A percentile compares a stretch with the other conserved stretches of the same genome.
Conservation (phyloP, 2,329 filamentous ascomycete genomes). For the Penicillium rolfsii region DNA sequence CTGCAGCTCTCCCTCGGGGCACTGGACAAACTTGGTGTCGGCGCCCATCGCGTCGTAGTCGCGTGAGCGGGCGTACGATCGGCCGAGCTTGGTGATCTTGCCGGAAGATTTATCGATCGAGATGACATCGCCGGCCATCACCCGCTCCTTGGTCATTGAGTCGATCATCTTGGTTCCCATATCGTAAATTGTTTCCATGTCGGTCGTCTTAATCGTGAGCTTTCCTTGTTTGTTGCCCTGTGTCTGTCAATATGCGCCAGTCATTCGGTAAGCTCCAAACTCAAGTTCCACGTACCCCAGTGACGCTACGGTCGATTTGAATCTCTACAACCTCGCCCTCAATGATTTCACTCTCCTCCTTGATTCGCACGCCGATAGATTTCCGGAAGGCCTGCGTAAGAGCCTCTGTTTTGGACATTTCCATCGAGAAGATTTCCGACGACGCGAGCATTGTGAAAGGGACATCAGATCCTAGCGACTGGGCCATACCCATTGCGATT, state of each 20-base stretch:
- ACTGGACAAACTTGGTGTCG: conserved; percentile 97
- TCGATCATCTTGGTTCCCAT: conserved; percentile 99
- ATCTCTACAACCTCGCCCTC: conserved; percentile 99
- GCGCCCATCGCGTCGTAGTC: conserved; percentile 99
- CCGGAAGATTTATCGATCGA: conserved; percentile 98
- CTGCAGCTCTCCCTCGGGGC: conserved; percentile 94
- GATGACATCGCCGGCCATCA: conserved; percentile 98
- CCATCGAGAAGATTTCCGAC: conserved; percentile 96
- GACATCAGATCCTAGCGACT: conserved; percentile 89
- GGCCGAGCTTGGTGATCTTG: conserved; percentile 95
- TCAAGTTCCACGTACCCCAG: conserved; percentile 61
- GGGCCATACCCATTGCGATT: conserved; percentile 98
- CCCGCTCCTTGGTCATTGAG: conserved; percentile 98
- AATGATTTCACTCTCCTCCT: conserved; percentile 98
- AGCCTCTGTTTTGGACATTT: conserved; percentile 99
- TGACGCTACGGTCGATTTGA: conserved; percentile 95
- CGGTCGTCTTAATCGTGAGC: conserved; percentile 98
- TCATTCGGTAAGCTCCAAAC: too few relatives aligned
- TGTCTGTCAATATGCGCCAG: conserved; percentile 11
- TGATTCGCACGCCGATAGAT: conserved; percentile 96
- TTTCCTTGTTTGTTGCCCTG: conserved; percentile 95
- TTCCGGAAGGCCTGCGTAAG: conserved; percentile 98
- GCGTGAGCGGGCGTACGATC: conserved; percentile 89
- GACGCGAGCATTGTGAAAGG: conserved; percentile 95
- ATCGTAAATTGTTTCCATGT: conserved; percentile 99